Base-by-base conservation (phyloP, 768 basidiomycete genomes). In the Tulasnella sp. region DNA sequence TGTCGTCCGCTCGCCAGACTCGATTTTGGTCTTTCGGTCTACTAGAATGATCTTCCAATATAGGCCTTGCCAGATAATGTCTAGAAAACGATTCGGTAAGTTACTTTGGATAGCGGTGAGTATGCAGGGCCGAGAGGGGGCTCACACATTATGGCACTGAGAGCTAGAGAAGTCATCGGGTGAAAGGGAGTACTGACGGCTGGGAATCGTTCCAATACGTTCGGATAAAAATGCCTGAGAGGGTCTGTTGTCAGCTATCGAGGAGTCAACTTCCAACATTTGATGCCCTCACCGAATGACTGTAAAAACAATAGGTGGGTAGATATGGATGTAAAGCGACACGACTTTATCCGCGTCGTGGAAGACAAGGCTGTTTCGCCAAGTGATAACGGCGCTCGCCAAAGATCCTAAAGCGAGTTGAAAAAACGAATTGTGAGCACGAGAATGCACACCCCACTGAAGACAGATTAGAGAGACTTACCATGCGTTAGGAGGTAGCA, bases 361-460 rank as follows among this genome's bases (percentile, higher is more conserved):
- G 74, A 99, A 99, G 2, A 99, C 96, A 23, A 99, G 82, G 64
- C 90, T 94, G 68, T 99, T 99, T 62, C 96, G 80, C 96, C 96
- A 99, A 9, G 95, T 97, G 65, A 97, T 89, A 51, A 98, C 93
- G 0, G 95, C 94, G 53, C 88, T 90, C 0, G 90, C 94, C 30
- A 96, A 79, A 0, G 88, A 81, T 0, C 93, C 70, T 72, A n/a
- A n/a, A n/a, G n/a, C n/a, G n/a, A n/a, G n/a, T n/a, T 54, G 13
- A 24, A 29, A 43, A 50, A n/a, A n/a, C n/a, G n/a, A n/a, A n/a
- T n/a, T n/a, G n/a, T n/a, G n/a, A n/a, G n/a, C n/a, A n/a, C n/a
- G n/a, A n/a, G n/a, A n/a, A n/a, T n/a, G n/a, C n/a, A n/a, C n/a
- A n/a, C n/a, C n/a, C n/a, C n/a, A n/a, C n/a, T n/a, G n/a, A n/a